Percentiles rank a stretch among this genome's conserved stretches.
Evolutionary conservation across 1,284 basidiomycete genomes (phyloP).

Genomic region (Sphaerobolus stellatus): DNA sequence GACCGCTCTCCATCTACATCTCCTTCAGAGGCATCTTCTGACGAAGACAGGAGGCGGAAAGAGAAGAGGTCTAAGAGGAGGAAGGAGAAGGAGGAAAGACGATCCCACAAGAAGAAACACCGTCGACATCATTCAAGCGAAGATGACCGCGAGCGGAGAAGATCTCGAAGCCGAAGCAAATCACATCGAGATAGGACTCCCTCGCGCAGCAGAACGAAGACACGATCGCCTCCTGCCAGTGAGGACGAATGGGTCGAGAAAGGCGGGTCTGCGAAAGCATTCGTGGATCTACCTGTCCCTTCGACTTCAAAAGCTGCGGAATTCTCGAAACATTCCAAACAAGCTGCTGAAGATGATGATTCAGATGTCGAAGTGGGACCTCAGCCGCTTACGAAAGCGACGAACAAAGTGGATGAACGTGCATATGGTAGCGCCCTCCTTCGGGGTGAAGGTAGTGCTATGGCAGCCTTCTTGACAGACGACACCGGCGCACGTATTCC

Average conservation of each 20-base stretch:
- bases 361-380: conserved; percentile 59
- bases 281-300: conserved; percentile 27
- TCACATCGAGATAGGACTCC: conserved; percentile 22
- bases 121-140: conserved; percentile 9
- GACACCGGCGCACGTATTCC: conserved; percentile 84
- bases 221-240: conserved; percentile 28
- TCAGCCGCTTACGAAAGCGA: conserved; percentile 48
- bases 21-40: conserved; percentile 43
- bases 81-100: conserved; percentile 18
- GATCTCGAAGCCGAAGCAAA: conserved; percentile 39
- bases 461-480: conserved; percentile 92
- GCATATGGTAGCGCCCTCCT: conserved; percentile 84
- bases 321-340: background rate
- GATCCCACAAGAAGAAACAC: conserved; percentile 11
- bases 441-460: conserved; percentile 93
- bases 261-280: conserved; percentile 23
- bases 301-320: conserved; percentile 6
- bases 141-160: conserved; percentile 22
- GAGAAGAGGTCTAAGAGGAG: conserved; percentile 50
- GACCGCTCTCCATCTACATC: conserved; percentile 52
- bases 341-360: conserved; percentile 35
- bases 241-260: conserved; percentile 73
- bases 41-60: conserved; percentile 57
- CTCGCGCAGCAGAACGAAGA: conserved; percentile 28
- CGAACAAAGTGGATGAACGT: conserved; percentile 64